Evolutionary conservation across 2,329 filamentous ascomycete genomes (phyloP), one percentile per base, ranked within the genome.

Genomic region (Colletotrichum sp.): DNA sequence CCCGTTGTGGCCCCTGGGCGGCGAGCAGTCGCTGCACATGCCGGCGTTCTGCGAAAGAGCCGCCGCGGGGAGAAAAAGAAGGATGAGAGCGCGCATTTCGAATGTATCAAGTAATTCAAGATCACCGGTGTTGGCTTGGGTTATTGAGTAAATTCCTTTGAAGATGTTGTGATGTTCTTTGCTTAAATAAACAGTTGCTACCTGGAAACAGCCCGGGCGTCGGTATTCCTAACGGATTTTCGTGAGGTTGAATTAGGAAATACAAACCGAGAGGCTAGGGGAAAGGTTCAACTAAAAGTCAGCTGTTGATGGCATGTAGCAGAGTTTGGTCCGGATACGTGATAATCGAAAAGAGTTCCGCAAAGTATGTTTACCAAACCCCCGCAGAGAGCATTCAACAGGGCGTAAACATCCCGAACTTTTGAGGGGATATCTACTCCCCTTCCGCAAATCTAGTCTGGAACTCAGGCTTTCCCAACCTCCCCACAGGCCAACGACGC

Each of bases 81-180:
- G 30, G 30, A 34, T 15, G 30, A 13, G 12, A 2, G 28, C 5
- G 22, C 22, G 19, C 55, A 59, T 28, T 27, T 28, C 16, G 55
- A 27, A 6, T 59, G 5, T 30, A 3, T 5, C 7, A 28, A 28
- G 27, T 3, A 28, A 25, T 2, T 59, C 15, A 19, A 28, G 55
- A 27, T 11, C 55, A 28, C 55, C 11, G 7, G 4, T 27, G 11
- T 11, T 59, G 15, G 3, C 25, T 16, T n/a, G 44, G 4, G 11
- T 0, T 2, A 22, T 4, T 13, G 19, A 48, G 9, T 2, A 12
- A 11, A 13, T 6, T 13, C 1, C 11, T 3, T 7, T 22, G 11
- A 4, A 7, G 11, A 22, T 48, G 2, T 6, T 22, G 44, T 48
- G 6, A 22, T 22, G n/a, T 2, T 48, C n/a, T n/a, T 22, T 12